Base-by-base conservation (phyloP, 805 yeast species). In the Grigorovia humatica region DNA sequence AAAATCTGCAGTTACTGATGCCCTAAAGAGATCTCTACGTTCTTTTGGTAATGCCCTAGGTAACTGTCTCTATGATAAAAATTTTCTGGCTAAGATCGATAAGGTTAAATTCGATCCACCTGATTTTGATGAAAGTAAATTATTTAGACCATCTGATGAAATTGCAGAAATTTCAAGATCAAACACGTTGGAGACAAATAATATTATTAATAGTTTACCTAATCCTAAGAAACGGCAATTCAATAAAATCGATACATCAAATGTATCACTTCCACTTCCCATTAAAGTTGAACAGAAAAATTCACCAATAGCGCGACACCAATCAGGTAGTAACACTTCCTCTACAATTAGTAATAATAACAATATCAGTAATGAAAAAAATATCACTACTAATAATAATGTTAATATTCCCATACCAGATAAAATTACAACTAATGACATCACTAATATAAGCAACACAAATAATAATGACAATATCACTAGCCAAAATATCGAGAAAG, bases 1-100 rank as follows among this genome's bases (percentile, higher is more conserved):
- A 66, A 86, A 86, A 59, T 90, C 87, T 56, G 93, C 93, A 0
- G 79, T 83, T 46, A 86, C 95, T 0, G 95, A 86, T 69, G 95
- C 87, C 0, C 67, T 86, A 60, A 86, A 86, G 62, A 71, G 95
- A 56, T 85, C 90, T 20, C 71, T 86, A 53, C 74, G 95, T 62
- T 83, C 85, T 52, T 86, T 84, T 64, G 95, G 95, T 47, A 86
- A 85, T 63, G 88, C 87, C 0, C 68, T 86, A 61, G 95, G 95
- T 0, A 86, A 86, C 60, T 86, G 95, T 67, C 74, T 86, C n/a
- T 86, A 86, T 59, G 95, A 86, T 63, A 82, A 82, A 59, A 80
- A 79, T 48, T 83, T 81, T 53, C 64, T 84, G 44, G 73, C 67
- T 7, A 70, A 66, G 56, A 72, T 72, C 29, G 72, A 73, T 48